Evolutionary conservation across 2,329 filamentous ascomycete species (phyloP).

Genomic region (Dothideomycetidae sp.): DNA sequence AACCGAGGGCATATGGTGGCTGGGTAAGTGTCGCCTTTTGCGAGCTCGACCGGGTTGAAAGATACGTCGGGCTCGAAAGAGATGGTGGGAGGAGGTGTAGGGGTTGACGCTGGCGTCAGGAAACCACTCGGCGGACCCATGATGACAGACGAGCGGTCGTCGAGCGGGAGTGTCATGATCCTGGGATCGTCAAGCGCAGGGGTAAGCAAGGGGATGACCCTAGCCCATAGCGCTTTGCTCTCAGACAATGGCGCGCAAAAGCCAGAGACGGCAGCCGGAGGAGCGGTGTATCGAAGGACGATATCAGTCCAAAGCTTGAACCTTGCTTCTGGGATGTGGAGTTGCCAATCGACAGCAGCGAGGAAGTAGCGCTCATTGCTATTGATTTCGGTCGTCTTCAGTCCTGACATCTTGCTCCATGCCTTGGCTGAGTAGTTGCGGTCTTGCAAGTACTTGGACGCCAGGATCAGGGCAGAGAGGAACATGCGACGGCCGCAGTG

Average conservation of each 20-base stretch:
- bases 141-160: background rate
- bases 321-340: conserved; percentile 78
- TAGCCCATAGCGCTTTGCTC: conserved; percentile 25
- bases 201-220: conserved; percentile 41
- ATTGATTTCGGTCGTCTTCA: conserved; percentile 87
- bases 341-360: conserved; percentile 77
- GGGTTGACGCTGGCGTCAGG: conserved; percentile 1
- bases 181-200: conserved; percentile 38
- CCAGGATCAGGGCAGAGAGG: conserved; percentile 80
- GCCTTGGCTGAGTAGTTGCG: conserved; percentile 94
- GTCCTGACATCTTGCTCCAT: conserved; percentile 98
- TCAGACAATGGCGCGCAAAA: conserved; percentile 14
- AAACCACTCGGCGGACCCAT: background rate
- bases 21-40: conserved; percentile 31
- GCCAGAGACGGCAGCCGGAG: conserved; percentile 19
- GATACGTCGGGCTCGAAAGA: too few relatives aligned
- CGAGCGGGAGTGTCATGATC: conserved; percentile 4
- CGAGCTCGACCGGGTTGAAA: conserved; percentile 19
- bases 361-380: conserved; percentile 92
- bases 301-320: conserved; percentile 93
- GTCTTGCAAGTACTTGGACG: conserved; percentile 96
- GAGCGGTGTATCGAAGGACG: conserved; percentile 68
- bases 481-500: conserved; percentile 98
- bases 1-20: conserved; percentile 30
- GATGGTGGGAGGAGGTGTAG: conserved; percentile 7